Evolutionary conservation across 140 eudicot genomes (phyloP).

Genomic region (Bidens hawaiensis): DNA sequence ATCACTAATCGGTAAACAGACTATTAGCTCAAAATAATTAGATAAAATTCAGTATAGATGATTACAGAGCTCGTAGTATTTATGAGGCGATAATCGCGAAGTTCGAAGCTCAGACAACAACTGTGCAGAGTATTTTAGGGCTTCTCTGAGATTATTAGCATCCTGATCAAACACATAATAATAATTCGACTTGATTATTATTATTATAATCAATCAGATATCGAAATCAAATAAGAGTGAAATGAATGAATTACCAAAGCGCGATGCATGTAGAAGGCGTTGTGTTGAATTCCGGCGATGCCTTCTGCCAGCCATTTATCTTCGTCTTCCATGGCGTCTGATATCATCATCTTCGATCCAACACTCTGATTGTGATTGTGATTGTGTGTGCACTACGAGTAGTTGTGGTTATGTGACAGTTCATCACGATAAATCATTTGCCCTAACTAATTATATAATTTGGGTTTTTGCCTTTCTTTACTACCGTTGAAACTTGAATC

Average conservation of each 20-base stretch:
- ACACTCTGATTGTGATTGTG: background rate
- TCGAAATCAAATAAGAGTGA: constrained; percentile 15
- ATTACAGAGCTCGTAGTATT: constrained; percentile 89
- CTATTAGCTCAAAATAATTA: too few species aligned
- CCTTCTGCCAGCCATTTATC: constrained; percentile 99
- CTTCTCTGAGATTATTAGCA: constrained; percentile 83
- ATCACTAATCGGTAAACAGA: too few species aligned
- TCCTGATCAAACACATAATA: constrained; percentile 42
- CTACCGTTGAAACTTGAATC: constrained; percentile 3
- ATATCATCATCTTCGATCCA: constrained; percentile 35
- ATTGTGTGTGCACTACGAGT: constrained; percentile 8
- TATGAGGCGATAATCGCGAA: constrained; percentile 88
- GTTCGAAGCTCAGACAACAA: constrained; percentile 96
- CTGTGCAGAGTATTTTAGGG: constrained; percentile 86
- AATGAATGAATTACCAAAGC: constrained; percentile 88
- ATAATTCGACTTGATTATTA: constrained; percentile 2
- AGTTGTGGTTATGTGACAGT: constrained; percentile 13
- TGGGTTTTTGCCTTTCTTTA: constrained; percentile 10
- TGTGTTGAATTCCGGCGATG: constrained; percentile 94
- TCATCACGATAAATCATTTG: constrained; percentile 14
- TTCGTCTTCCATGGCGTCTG: constrained; percentile 80
- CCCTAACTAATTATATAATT: background rate
- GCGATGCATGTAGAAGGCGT: constrained; percentile 93
- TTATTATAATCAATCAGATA: background rate
- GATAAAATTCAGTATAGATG: background rate